Evolutionary conservation across 768 basidiomycete genomes (phyloP), one percentile per base, ranked within the genome.

Genomic region (Hypholoma fasciculare): DNA sequence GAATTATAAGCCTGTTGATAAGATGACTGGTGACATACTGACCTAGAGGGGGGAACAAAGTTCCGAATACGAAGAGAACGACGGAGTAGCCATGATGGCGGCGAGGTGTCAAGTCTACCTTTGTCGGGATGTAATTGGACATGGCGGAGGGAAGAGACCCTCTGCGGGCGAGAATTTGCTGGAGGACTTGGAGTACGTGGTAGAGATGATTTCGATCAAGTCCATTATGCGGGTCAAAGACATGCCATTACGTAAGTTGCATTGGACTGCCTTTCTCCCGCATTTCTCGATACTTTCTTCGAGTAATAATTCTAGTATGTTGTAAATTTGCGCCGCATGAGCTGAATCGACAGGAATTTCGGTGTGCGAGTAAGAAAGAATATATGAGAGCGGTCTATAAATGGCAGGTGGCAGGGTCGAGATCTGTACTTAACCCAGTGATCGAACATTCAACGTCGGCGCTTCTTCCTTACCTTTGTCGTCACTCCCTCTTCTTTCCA

Each of bases 1-100:
- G 40, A 43, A 59, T 57, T 48, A 26, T 62, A 34, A 62, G 20
- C 30, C 9, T 34, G 30, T 34, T 7, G 9, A 34, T 9, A 34
- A 9, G 30, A 9, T 34, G 30, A 2, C 7, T 34, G 30, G 9
- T 34, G 30, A 34, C 30, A 34, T 34, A 34, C 30, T 34, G 49
- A 96, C 95, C 95, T 27, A 98, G 80, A 27, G 95, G 95, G 8
- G 95, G 95, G 57, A 98, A 85, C 51, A 98, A 78, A 1, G 92
- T 89, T n/a, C 95, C 96, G 57, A 92, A 72, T 52, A 97, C 84
- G 74, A 94, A 95, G 36, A 98, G 81, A 11, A 95, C 39, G 57
- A 90, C 85, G 13, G 86, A 76, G 70, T 88, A 96, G 27, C 87
- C 94, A 79, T 96, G 94, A 68, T 92, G 81, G 42, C 81, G 81